A percentile compares a stretch with the other conserved stretches of the same genome.
Evolutionary conservation across 2,329 filamentous ascomycete species (phyloP).

Genomic region (Botrytis fragariae): DNA sequence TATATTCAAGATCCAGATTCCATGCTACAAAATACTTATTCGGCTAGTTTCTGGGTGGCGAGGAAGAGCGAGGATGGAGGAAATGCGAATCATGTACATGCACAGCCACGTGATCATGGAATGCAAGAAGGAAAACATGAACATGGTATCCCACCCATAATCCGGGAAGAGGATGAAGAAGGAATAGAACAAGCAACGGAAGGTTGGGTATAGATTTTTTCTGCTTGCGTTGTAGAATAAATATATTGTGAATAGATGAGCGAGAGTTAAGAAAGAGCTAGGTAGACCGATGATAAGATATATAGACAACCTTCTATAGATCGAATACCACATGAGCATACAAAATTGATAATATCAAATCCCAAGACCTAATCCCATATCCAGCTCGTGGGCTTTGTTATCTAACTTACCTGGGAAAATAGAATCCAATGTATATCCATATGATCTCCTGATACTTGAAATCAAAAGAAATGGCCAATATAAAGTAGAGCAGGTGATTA

Average conservation of each 20-base stretch:
- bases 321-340: neutral
- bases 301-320: neutral
- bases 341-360: neutral
- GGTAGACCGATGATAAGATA: neutral
- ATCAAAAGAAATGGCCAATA: neutral
- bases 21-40: constrained; percentile 83
- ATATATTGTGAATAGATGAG: neutral
- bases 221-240: neutral
- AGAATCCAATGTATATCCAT: neutral
- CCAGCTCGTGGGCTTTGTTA: neutral
- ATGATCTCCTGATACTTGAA: neutral
- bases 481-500: neutral
- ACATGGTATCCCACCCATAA: neutral
- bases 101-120: neutral
- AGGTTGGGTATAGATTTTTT: neutral
- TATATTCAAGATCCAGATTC: constrained; percentile 85
- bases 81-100: neutral
- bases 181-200: neutral
- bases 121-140: neutral
- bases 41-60: constrained; percentile 80
- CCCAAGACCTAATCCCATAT: neutral
- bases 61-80: constrained; percentile 53
- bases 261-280: neutral
- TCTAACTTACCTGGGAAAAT: neutral
- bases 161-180: neutral